A percentile compares a stretch with the other conserved stretches of the same genome.
These are phyloP conservation scores for Fusarium sp. DNA, from an alignment of 2,329 filamentous ascomycete species.

Conservation along the genomic window DNA sequence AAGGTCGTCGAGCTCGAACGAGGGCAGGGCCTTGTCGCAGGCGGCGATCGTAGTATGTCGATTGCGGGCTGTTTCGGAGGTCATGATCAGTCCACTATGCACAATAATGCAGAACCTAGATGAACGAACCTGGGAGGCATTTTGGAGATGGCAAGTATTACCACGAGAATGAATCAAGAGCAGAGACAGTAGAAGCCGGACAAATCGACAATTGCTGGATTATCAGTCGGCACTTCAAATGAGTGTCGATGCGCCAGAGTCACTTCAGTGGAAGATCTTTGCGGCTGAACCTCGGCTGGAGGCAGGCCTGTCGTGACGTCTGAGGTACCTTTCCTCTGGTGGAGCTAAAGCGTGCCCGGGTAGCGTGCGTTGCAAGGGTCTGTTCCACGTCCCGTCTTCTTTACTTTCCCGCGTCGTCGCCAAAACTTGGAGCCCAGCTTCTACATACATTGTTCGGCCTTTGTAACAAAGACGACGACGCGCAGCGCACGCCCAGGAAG, in stretches of 20 bases:
- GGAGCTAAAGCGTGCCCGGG: conserved; percentile 20
- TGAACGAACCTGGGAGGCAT: conserved; percentile 42
- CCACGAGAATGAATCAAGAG: background rate
- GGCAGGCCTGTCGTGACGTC: conserved; percentile 27
- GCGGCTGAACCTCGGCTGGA: conserved; percentile 44
- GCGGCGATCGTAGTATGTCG: conserved; percentile 91
- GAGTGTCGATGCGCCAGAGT: conserved; percentile 27
- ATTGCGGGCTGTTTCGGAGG: conserved; percentile 57
- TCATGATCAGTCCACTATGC: conserved; percentile 36
- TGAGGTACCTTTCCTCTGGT: conserved; percentile 24
- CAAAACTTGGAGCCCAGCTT: conserved; percentile 38
- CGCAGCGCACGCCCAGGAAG: conserved; percentile 2
- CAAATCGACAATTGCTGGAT: conserved; percentile 15
- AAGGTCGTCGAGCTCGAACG: conserved; percentile 90
- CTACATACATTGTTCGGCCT: conserved; percentile 14
- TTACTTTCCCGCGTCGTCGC: conserved; percentile 44
- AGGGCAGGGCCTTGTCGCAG: conserved; percentile 89
- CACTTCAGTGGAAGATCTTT: conserved; percentile 36
- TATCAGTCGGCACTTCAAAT: conserved; percentile 20
- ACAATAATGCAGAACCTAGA: background rate
- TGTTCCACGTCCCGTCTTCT: conserved; percentile 40
- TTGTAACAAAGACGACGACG: conserved; percentile 22
- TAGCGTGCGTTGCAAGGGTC: conserved; percentile 35
- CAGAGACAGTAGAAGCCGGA: background rate
- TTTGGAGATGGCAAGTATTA: background rate